A percentile compares a stretch with the other conserved stretches of the same genome.
These are phyloP conservation scores for Sarcodon sp. DNA, from an alignment of 768 basidiomycete genomes.

Conservation along the genomic window DNA sequence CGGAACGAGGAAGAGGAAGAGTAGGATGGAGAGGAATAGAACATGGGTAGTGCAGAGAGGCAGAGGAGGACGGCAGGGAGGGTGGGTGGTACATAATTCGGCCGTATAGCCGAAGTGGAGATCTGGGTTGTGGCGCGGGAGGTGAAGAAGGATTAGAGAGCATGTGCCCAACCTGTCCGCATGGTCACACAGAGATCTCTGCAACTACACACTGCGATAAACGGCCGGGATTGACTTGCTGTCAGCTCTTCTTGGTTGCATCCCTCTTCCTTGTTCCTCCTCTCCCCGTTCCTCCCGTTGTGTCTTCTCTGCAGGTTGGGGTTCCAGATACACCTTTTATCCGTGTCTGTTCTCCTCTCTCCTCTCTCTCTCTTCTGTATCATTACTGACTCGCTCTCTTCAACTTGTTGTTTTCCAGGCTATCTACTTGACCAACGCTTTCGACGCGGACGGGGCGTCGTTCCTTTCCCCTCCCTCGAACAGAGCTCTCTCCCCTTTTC, in stretches of 20 bases:
- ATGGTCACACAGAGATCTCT: conserved; percentile 2
- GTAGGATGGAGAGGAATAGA: conserved; percentile 1
- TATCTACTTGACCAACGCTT: not conserved
- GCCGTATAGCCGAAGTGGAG: not conserved
- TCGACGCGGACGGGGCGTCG: conserved; percentile 6
- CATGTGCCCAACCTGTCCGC: not conserved
- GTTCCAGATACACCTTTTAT: conserved; percentile 9
- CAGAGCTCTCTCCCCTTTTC: not conserved
- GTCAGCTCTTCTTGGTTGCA: conserved; percentile 5
- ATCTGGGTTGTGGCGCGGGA: not conserved
- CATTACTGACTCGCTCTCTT: conserved; percentile 8
- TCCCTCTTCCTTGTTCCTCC: conserved; percentile 6
- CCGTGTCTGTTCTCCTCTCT: conserved; percentile 12
- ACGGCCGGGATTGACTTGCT: conserved; percentile 3
- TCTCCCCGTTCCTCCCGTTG: conserved; percentile 4
- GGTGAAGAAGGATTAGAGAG: not conserved
- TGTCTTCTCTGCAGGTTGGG: conserved; percentile 6
- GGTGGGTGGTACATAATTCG: not conserved
- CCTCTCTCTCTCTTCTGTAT: conserved; percentile 12
- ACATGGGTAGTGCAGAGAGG: conserved; percentile 1
- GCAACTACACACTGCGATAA: not conserved
- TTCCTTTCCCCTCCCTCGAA: not conserved
- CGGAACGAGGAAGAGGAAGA: not conserved
- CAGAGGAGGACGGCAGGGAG: conserved; percentile 1
- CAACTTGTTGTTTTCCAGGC: not conserved